A percentile compares a stretch with the other conserved stretches of the same genome.
phyloP scores from a whole-genome alignment of 2,329 filamentous ascomycete species.

The Fusarium cicatricum region DNA sequence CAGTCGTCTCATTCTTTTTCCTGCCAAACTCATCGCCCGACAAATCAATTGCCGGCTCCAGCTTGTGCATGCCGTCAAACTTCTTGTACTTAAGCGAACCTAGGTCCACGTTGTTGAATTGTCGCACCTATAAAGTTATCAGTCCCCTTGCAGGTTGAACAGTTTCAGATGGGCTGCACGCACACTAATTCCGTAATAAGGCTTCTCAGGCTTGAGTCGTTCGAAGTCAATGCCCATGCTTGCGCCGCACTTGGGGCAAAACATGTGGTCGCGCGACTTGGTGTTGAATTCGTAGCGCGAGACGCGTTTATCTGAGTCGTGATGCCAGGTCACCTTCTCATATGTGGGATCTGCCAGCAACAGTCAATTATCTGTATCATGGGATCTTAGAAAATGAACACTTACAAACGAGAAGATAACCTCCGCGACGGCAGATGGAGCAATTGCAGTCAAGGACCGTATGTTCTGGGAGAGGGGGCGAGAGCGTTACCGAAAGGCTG shows the following conservation, averaged over 20 bases:
- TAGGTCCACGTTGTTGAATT: slow-evolving; percentile 53
- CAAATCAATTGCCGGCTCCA: slow-evolving; percentile 48
- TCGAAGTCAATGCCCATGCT: slow-evolving; percentile 58
- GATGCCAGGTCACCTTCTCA: slow-evolving; percentile 53
- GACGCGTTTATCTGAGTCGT: slow-evolving; percentile 44
- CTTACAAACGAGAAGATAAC: slow-evolving; percentile 59
- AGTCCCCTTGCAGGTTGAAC: neutral
- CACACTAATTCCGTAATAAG: slow-evolving; percentile 55
- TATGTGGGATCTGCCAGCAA: slow-evolving; percentile 48
- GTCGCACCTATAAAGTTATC: slow-evolving; percentile 47
- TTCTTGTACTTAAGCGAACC: slow-evolving; percentile 48
- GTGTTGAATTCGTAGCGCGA: slow-evolving; percentile 54
- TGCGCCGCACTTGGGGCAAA: slow-evolving; percentile 56
- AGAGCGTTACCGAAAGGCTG: slow-evolving; percentile 56
- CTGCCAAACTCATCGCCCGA: slow-evolving; percentile 43
- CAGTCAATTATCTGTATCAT: neutral
- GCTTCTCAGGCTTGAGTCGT: slow-evolving; percentile 32
- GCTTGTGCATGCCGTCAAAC: slow-evolving; percentile 47
- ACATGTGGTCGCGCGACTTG: slow-evolving; percentile 57
- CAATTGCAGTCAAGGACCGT: slow-evolving; percentile 61
- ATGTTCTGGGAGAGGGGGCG: slow-evolving; percentile 56
- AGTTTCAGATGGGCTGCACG: slow-evolving; percentile 15
- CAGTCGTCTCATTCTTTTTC: slow-evolving; percentile 11
- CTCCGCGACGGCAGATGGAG: slow-evolving; percentile 60
- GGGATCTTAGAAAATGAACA: neutral